Evolutionary conservation across 2,329 filamentous ascomycete species (phyloP).

Genomic region (Stachybotrys echinatus): DNA sequence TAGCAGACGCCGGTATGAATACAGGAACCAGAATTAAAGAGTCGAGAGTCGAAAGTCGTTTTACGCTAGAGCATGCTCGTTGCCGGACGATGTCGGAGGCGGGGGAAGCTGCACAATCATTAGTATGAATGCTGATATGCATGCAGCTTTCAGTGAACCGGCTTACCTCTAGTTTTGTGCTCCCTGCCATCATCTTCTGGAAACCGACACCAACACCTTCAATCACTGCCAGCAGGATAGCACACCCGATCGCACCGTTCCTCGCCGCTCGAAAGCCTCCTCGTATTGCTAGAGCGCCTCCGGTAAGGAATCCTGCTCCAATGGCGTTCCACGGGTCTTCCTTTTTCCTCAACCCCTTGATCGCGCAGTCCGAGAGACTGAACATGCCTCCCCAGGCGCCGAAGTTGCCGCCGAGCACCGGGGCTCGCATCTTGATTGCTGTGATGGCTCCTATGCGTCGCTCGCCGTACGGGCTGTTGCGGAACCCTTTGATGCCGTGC

Average conservation of each 20-base stretch:
- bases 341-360: conserved; percentile 89
- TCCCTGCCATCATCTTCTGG: conserved; percentile 85
- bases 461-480: conserved; percentile 85
- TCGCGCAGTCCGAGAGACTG: conserved; percentile 84
- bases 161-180: conserved; percentile 75
- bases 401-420: conserved; percentile 92
- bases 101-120: too few relatives aligned
- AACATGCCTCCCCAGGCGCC: conserved; percentile 95
- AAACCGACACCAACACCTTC: conserved; percentile 94
- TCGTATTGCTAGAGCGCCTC: conserved; percentile 80
- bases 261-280: conserved; percentile 85
- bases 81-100: too few relatives aligned
- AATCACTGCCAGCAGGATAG: conserved; percentile 85
- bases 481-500: conserved; percentile 91
- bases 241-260: conserved; percentile 92
- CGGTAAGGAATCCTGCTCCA: conserved; percentile 92
- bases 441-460: conserved; percentile 89
- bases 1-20: too few relatives aligned
- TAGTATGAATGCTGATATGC: too few relatives aligned
- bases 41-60: too few relatives aligned
- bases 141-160: too few relatives aligned
- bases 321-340: conserved; percentile 97
- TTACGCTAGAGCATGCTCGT: too few relatives aligned
- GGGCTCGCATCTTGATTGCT: conserved; percentile 91
- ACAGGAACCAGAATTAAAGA: too few relatives aligned